These are phyloP conservation scores for Fusarium tricinctum DNA, from an alignment of 2,329 filamentous ascomycete species.

Conservation along the genomic window DNA sequence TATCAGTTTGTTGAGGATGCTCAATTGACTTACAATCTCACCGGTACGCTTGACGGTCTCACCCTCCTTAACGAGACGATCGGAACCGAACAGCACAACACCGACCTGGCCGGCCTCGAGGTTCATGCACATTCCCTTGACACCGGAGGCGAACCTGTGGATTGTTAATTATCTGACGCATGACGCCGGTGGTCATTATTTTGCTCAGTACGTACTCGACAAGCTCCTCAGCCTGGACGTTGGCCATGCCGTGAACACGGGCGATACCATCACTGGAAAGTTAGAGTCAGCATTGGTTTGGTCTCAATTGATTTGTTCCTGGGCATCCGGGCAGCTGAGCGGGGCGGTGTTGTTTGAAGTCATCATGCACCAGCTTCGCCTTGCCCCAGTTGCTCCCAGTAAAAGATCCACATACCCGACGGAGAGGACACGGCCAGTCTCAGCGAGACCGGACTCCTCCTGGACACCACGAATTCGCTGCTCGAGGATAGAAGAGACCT, in stretches of 20 bases:
- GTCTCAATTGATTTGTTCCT: constrained; percentile 37
- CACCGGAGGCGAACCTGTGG: constrained; percentile 94
- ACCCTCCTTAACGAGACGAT: constrained; percentile 99
- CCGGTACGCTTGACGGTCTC: constrained; percentile 99
- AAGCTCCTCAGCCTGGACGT: constrained; percentile 99
- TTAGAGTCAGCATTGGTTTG: constrained; percentile 49
- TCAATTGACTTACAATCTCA: constrained; percentile 83
- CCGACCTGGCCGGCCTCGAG: constrained; percentile 99
- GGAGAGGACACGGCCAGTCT: constrained; percentile 98
- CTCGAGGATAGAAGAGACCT: constrained; percentile 99
- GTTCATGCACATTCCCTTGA: constrained; percentile 99
- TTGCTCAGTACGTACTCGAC: constrained; percentile 83
- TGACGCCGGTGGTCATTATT: constrained; percentile 12
- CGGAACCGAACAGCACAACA: constrained; percentile 99
- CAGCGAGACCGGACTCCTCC: constrained; percentile 95
- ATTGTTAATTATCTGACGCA: constrained; percentile 39
- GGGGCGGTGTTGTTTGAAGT: constrained; percentile 24
- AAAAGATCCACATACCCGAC: constrained; percentile 84
- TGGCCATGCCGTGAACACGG: constrained; percentile 99
- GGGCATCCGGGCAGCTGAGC: constrained; percentile 20
- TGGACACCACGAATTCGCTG: constrained; percentile 98
- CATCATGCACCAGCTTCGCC: constrained; percentile 31
- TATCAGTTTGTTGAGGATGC: constrained; percentile 2
- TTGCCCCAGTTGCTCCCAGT: constrained; percentile 38
- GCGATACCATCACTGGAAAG: constrained; percentile 96